A percentile compares a stretch with the other conserved stretches of the same genome.
Conservation (phyloP, 164 flowering plant species). For the Kalanchoe fedtschenkoi region DNA sequence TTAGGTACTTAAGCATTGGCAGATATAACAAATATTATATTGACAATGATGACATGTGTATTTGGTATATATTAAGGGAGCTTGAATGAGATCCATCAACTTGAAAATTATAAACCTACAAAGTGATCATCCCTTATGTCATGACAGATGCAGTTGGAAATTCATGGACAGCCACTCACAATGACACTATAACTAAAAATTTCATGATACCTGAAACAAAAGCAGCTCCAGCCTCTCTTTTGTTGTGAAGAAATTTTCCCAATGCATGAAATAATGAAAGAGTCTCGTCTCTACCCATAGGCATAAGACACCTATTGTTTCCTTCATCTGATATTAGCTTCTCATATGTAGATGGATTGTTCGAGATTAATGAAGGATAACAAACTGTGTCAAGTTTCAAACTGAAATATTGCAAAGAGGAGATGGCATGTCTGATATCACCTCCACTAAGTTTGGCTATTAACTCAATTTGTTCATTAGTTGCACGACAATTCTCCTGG, state of each 20-base stretch:
- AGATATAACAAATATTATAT: too few species aligned
- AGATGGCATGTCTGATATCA: conserved; percentile 88
- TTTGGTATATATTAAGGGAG: background rate
- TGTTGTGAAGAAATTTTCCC: conserved; percentile 95
- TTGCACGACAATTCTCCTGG: conserved; percentile 39
- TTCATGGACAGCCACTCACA: background rate
- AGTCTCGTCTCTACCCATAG: conserved; percentile 81
- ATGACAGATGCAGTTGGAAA: background rate
- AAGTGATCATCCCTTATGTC: background rate
- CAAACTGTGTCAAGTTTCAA: conserved; percentile 22
- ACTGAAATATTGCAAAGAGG: conserved; percentile 69
- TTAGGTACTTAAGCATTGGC: background rate
- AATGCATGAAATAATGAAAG: conserved; percentile 89
- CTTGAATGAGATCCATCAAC: background rate
- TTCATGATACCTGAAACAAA: conserved; percentile 29
- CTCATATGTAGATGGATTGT: conserved; percentile 12
- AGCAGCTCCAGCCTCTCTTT: conserved; percentile 50
- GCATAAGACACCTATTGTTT: conserved; percentile 22
- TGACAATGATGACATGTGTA: background rate
- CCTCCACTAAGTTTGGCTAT: conserved; percentile 88
- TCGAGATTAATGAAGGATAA: conserved; percentile 16
- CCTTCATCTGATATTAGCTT: conserved; percentile 11
- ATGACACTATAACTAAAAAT: background rate
- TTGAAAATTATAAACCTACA: background rate
- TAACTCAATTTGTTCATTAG: conserved; percentile 50